Percentiles rank a stretch among this genome's conserved stretches.
These are phyloP conservation scores for Neurospora discreta DNA, from an alignment of 495 filamentous ascomycete species.

Conservation along the genomic window DNA sequence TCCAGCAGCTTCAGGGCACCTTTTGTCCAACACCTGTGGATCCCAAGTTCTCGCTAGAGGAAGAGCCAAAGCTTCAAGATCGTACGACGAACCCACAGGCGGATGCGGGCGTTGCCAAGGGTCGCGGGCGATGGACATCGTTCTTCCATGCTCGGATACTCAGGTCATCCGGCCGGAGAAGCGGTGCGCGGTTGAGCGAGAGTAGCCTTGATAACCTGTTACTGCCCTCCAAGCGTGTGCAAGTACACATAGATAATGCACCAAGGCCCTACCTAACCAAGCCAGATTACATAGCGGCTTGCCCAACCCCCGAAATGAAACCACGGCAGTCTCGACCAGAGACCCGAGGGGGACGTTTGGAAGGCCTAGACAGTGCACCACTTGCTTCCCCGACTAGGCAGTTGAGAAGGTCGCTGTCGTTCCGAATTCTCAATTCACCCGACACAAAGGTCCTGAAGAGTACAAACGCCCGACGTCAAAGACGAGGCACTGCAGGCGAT, in stretches of 20 bases:
- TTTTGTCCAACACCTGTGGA: constrained; percentile 7
- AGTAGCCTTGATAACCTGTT: constrained; percentile 13
- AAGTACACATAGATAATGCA: constrained; percentile 7
- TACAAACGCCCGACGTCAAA: constrained; percentile 36
- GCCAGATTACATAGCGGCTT: constrained; percentile 15
- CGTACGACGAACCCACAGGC: constrained; percentile 5
- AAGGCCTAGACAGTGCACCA: neutral
- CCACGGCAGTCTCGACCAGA: neutral
- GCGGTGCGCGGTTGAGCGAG: constrained; percentile 12
- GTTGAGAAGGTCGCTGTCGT: constrained; percentile 38
- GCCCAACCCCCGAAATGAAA: neutral
- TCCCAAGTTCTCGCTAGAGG: constrained; percentile 24
- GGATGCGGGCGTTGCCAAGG: constrained; percentile 8
- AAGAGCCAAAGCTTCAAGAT: constrained; percentile 11
- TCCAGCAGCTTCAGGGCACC: constrained; percentile 39
- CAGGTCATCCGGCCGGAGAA: constrained; percentile 8
- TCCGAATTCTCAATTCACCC: constrained; percentile 39
- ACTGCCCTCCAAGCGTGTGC: constrained; percentile 20
- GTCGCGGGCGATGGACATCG: constrained; percentile 30
- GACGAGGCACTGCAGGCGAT: constrained; percentile 24
- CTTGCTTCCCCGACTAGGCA: constrained; percentile 24
- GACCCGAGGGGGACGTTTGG: neutral
- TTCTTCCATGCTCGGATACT: constrained; percentile 33
- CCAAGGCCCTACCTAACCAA: constrained; percentile 23
- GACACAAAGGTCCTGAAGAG: constrained; percentile 38